Conservation (phyloP, 2,329 filamentous ascomycete species). For the Hymenoscyphus repandus region DNA sequence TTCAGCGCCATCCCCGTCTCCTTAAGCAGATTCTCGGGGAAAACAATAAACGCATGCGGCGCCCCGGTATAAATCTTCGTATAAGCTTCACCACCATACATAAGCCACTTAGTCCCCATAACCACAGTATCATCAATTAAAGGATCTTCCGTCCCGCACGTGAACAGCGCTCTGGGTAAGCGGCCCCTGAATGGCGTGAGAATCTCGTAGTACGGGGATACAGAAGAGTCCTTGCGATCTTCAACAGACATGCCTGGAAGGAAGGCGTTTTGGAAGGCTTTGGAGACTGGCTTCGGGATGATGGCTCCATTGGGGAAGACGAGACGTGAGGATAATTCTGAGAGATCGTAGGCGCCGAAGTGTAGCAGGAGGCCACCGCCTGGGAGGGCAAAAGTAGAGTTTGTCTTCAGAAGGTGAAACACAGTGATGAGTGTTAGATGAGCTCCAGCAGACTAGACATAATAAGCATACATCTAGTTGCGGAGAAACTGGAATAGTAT, state of each 20-base stretch:
- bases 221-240: conserved; percentile 38
- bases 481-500: neutral
- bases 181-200: conserved; percentile 30
- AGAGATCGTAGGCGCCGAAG: conserved; percentile 47
- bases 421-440: conserved; percentile 43
- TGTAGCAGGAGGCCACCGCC: conserved; percentile 42
- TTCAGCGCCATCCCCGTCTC: conserved; percentile 15
- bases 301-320: conserved; percentile 29
- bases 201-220: conserved; percentile 47
- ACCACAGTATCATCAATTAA: conserved; percentile 47
- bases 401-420: conserved; percentile 40
- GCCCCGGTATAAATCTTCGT: conserved; percentile 50
- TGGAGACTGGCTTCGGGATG: conserved; percentile 41
- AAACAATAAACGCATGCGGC: conserved; percentile 44
- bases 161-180: conserved; percentile 49
- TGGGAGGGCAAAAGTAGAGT: conserved; percentile 37
- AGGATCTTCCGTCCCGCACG: conserved; percentile 48
- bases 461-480: neutral
- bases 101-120: conserved; percentile 50
- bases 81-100: conserved; percentile 43
- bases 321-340: conserved; percentile 36
- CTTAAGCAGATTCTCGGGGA: conserved; percentile 13
- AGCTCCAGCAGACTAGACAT: conserved; percentile 41
- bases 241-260: conserved; percentile 37
- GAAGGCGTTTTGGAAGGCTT: conserved; percentile 40